Evolutionary conservation across 352 stramenopile species (phyloP).

Genomic region (Chrysophaeum taylorii): DNA sequence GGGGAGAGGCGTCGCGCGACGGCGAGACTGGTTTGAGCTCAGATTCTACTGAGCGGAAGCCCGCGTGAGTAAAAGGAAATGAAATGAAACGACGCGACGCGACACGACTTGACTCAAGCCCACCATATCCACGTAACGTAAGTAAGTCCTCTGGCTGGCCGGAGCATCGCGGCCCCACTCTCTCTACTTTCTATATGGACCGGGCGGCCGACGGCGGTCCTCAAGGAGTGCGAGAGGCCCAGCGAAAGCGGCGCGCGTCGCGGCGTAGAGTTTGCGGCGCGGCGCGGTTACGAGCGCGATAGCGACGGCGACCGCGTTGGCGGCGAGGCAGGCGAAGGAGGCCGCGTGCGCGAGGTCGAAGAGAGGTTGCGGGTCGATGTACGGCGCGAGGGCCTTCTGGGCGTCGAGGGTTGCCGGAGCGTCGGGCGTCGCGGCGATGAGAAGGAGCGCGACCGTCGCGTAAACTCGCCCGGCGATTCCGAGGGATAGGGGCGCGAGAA

Average conservation of each 20-base stretch:
- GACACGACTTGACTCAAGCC: no score
- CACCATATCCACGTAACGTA: no score
- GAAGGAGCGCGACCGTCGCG: background rate
- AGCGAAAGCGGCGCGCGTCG: background rate
- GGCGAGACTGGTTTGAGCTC: no score
- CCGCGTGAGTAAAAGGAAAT: no score
- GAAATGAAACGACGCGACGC: no score
- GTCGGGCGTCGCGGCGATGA: background rate
- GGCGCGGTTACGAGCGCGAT: background rate
- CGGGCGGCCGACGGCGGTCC: no score
- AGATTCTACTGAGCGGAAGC: no score
- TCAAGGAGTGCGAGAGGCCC: constrained; percentile 8
- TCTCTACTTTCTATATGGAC: no score
- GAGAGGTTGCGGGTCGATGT: background rate
- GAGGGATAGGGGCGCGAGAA: background rate
- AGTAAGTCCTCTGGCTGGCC: no score
- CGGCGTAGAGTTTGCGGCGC: background rate
- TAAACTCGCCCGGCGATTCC: background rate
- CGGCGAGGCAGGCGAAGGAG: background rate
- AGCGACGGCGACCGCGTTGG: background rate
- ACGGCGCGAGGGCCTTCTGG: background rate
- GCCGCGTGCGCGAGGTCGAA: background rate
- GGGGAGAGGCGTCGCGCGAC: no score
- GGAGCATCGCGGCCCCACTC: no score
- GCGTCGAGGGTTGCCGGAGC: background rate